Percentiles rank a stretch among this genome's conserved stretches.
Conservation (phyloP, 2,329 filamentous ascomycete species). For the Colletotrichum tanaceti region DNA sequence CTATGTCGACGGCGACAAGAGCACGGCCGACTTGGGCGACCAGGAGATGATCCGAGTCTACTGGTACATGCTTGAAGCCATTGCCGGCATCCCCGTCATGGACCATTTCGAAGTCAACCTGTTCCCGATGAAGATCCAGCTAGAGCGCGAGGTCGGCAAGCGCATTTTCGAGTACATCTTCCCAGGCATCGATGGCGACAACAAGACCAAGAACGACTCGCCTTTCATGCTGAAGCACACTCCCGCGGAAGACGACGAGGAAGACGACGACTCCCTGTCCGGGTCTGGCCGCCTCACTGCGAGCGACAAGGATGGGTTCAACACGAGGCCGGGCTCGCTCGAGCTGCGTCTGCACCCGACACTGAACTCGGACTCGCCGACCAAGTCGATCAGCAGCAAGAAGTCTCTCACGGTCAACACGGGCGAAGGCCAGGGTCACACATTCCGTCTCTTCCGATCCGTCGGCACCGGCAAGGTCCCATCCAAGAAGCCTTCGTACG, state of each 20-base stretch:
- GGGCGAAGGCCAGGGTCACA: slow-evolving; percentile 53
- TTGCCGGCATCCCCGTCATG: slow-evolving; percentile 96
- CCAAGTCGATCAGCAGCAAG: slow-evolving; percentile 48
- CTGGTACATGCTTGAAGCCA: slow-evolving; percentile 98
- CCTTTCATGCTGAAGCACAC: slow-evolving; percentile 67
- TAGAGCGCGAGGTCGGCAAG: slow-evolving; percentile 92
- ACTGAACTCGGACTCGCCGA: slow-evolving; percentile 67
- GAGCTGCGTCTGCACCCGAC: slow-evolving; percentile 88
- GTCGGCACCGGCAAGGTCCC: slow-evolving; percentile 57
- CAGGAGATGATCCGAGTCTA: slow-evolving; percentile 92
- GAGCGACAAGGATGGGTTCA: slow-evolving; percentile 62
- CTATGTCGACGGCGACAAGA: slow-evolving; percentile 77
- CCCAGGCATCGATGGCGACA: slow-evolving; percentile 78
- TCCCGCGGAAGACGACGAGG: slow-evolving; percentile 62
- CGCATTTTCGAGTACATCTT: slow-evolving; percentile 98
- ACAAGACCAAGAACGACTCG: slow-evolving; percentile 65
- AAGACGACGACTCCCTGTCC: slow-evolving; percentile 55
- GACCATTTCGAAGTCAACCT: slow-evolving; percentile 96
- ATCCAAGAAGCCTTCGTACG: slow-evolving; percentile 66
- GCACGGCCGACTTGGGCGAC: slow-evolving; percentile 65
- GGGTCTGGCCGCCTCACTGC: slow-evolving; percentile 54
- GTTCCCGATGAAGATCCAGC: slow-evolving; percentile 91
- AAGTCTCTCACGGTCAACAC: slow-evolving; percentile 64
- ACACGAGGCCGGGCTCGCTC: slow-evolving; percentile 77
- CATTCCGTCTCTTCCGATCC: slow-evolving; percentile 65